These are phyloP conservation scores for Rhizopogon vulgaris DNA, from an alignment of 768 basidiomycete genomes.

Conservation along the genomic window DNA sequence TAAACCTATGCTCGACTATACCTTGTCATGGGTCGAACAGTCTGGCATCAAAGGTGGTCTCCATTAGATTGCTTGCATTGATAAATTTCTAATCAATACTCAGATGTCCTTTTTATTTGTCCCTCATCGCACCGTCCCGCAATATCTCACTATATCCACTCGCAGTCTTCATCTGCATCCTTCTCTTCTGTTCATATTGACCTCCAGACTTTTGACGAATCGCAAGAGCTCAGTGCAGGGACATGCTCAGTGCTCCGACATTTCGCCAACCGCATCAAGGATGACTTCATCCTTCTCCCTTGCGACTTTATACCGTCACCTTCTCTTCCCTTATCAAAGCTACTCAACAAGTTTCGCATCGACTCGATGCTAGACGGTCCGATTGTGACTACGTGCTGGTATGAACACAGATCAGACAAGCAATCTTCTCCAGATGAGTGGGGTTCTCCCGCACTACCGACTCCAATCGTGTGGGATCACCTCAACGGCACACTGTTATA, in stretches of 20 bases:
- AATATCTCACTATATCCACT: conserved; percentile 82
- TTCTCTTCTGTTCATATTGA: conserved; percentile 66
- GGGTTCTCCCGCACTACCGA: conserved; percentile 39
- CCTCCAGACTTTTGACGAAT: conserved; percentile 75
- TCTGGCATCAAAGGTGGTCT: conserved; percentile 72
- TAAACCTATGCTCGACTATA: conserved; percentile 79
- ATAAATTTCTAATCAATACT: conserved; percentile 6
- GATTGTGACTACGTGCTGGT: conserved; percentile 67
- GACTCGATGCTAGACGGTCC: conserved; percentile 59
- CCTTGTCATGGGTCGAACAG: conserved; percentile 80
- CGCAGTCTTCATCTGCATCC: conserved; percentile 55
- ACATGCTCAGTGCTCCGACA: conserved; percentile 74
- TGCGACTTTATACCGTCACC: conserved; percentile 87
- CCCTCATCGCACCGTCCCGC: conserved; percentile 68
- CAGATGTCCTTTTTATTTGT: conserved; percentile 85
- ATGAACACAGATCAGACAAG: conserved; percentile 49
- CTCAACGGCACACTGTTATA: conserved; percentile 60
- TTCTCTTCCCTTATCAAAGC: conserved; percentile 55
- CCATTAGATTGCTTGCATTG: neutral
- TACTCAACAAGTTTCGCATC: conserved; percentile 80
- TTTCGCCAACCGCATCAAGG: conserved; percentile 68
- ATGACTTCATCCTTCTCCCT: conserved; percentile 85
- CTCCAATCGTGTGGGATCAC: conserved; percentile 66
- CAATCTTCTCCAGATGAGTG: conserved; percentile 58
- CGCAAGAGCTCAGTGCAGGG: conserved; percentile 56